Evolutionary conservation across 306 rosid species (phyloP).

Genomic region (Rosa rugosa): DNA sequence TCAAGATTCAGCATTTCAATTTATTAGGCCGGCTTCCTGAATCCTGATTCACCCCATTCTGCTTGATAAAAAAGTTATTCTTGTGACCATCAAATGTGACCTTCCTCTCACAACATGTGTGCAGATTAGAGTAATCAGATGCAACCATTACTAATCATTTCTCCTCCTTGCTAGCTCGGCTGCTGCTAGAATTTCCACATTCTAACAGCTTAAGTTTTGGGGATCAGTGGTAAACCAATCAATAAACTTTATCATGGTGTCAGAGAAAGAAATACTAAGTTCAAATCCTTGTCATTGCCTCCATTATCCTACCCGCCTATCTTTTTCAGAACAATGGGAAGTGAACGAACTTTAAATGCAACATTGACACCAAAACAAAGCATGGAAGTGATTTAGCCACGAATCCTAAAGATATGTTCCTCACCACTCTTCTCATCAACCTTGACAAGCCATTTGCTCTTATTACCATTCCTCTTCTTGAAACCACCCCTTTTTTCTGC

Average conservation of each 20-base stretch:
- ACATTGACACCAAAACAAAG: neutral
- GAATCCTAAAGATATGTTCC: constrained; percentile 60
- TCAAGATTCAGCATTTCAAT: neutral
- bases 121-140: too few relatives aligned
- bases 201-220: neutral
- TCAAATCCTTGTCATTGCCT: too few relatives aligned
- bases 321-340: too few relatives aligned
- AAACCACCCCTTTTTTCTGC: constrained; percentile 8
- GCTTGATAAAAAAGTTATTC: neutral
- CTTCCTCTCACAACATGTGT: neutral
- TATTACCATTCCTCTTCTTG: constrained; percentile 22
- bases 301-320: too few relatives aligned
- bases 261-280: neutral
- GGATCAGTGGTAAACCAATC: neutral
- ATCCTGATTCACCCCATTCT: neutral
- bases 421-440: constrained; percentile 71
- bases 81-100: neutral
- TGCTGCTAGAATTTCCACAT: neutral
- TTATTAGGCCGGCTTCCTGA: neutral
- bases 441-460: constrained; percentile 58
- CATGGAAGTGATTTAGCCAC: constrained; percentile 11
- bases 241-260: neutral
- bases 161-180: neutral
- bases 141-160: neutral
- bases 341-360: too few relatives aligned